Evolutionary conservation across 495 filamentous ascomycete genomes (phyloP).

Genomic region (Daldinia caldariorum): DNA sequence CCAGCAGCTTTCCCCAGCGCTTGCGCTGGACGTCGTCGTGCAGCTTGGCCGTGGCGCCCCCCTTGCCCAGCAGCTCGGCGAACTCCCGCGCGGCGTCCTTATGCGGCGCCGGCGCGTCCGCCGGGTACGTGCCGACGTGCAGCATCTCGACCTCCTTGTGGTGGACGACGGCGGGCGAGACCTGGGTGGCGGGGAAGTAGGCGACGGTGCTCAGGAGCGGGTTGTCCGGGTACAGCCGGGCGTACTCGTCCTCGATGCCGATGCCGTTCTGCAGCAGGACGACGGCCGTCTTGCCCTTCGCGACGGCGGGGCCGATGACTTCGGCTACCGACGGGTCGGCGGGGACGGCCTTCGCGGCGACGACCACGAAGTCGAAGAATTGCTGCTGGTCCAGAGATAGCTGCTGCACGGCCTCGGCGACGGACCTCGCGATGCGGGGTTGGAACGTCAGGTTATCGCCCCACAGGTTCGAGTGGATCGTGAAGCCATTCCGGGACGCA

Average conservation of each 20-base stretch:
- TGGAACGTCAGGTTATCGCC: constrained; percentile 52
- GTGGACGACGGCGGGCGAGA: constrained; percentile 47
- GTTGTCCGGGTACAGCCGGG: constrained; percentile 56
- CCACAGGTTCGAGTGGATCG: constrained; percentile 59
- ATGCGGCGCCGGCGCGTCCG: constrained; percentile 36
- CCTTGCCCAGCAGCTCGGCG: constrained; percentile 49
- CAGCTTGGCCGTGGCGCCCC: constrained; percentile 52
- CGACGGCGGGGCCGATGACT: constrained; percentile 55
- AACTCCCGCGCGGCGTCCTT: constrained; percentile 50
- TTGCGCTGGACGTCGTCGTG: constrained; percentile 61
- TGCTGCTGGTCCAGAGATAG: constrained; percentile 10
- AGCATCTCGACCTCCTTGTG: constrained; percentile 52
- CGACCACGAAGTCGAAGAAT: constrained; percentile 63
- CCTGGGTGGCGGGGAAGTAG: constrained; percentile 61
- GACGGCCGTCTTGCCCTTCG: constrained; percentile 53
- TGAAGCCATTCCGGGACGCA: constrained; percentile 59
- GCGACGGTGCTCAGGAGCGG: constrained; percentile 58
- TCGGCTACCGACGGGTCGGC: constrained; percentile 50
- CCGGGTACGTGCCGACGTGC: constrained; percentile 61
- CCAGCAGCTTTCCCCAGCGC: constrained; percentile 63
- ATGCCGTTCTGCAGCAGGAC: constrained; percentile 68
- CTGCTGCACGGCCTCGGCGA: constrained; percentile 50
- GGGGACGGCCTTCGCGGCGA: constrained; percentile 56
- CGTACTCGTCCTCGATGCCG: constrained; percentile 61
- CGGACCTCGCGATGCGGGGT: constrained; percentile 54